Evolutionary conservation across 129 eudicot species (phyloP).

Genomic region (Heracleum sosnowskyi): DNA sequence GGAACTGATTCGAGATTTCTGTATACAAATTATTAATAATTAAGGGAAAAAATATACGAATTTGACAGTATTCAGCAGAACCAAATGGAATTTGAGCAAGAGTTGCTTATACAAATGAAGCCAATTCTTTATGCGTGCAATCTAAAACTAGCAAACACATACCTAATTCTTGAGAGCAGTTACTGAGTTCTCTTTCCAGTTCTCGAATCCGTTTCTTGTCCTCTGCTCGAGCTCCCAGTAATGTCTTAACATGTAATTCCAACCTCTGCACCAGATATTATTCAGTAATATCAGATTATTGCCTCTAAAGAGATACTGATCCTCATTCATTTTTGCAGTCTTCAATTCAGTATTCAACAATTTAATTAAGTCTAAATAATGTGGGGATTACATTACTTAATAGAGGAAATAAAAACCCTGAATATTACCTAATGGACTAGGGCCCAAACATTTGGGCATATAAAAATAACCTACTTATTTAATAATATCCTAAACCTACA

Average conservation of each 20-base stretch:
- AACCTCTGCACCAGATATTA: conserved; percentile 46
- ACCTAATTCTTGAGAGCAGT: conserved; percentile 93
- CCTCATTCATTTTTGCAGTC: background rate
- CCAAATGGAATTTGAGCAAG: background rate
- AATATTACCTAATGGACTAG: background rate
- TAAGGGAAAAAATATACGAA: background rate
- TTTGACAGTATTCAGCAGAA: background rate
- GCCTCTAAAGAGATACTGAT: background rate
- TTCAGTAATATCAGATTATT: background rate
- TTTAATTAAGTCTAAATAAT: no score
- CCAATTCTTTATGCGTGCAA: background rate
- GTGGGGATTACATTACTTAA: no score
- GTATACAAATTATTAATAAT: background rate
- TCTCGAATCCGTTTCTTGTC: conserved; percentile 68
- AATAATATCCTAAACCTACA: no score
- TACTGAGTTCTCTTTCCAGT: conserved; percentile 76
- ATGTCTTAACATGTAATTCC: conserved; percentile 58
- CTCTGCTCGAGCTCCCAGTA: conserved; percentile 47
- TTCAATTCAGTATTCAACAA: no score
- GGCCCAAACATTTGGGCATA: background rate
- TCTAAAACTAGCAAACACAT: background rate
- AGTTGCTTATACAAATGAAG: conserved; percentile 1
- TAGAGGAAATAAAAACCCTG: background rate
- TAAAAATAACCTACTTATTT: background rate
- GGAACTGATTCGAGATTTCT: background rate